phyloP scores from a whole-genome alignment of 148 eudicot species.

The Dianthus caryophyllus region DNA sequence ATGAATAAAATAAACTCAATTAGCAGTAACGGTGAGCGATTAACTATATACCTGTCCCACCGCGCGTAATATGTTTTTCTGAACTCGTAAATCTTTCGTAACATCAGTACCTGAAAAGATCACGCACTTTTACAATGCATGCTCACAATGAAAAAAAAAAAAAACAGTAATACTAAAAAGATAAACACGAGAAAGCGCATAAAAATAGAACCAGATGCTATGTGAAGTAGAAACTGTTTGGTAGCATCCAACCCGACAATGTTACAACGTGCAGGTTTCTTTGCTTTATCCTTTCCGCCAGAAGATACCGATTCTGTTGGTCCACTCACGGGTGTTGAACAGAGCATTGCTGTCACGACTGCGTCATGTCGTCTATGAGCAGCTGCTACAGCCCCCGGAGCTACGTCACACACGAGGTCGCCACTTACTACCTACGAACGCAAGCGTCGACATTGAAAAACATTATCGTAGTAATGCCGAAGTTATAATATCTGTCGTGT shows the following conservation, averaged over 20 bases:
- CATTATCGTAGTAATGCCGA: not conserved
- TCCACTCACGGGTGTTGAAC: slow-evolving; percentile 83
- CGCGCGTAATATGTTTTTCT: slow-evolving; percentile 85
- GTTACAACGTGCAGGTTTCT: slow-evolving; percentile 74
- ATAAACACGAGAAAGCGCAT: slow-evolving; percentile 3
- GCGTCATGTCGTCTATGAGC: slow-evolving; percentile 97
- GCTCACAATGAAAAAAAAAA: no score
- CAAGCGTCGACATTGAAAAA: not conserved
- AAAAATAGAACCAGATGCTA: slow-evolving; percentile 67
- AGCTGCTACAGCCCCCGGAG: slow-evolving; percentile 96
- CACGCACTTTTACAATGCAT: slow-evolving; percentile 9
- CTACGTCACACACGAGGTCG: slow-evolving; percentile 89
- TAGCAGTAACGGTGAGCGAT: no score
- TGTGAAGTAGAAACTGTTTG: slow-evolving; percentile 74
- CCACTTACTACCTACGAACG: slow-evolving; percentile 83
- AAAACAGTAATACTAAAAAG: not conserved
- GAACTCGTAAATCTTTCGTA: slow-evolving; percentile 75
- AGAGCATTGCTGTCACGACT: slow-evolving; percentile 83
- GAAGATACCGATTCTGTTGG: slow-evolving; percentile 74
- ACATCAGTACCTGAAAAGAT: slow-evolving; percentile 60
- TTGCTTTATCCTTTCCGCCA: slow-evolving; percentile 86
- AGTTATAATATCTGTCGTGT: no score
- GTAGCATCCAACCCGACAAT: slow-evolving; percentile 81
- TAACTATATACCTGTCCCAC: slow-evolving; percentile 94
- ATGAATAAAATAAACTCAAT: no score